Percentiles rank a stretch among this genome's conserved stretches.
phyloP scores from a whole-genome alignment of 257 asterid genomes.

The Fraxinus anomala region DNA sequence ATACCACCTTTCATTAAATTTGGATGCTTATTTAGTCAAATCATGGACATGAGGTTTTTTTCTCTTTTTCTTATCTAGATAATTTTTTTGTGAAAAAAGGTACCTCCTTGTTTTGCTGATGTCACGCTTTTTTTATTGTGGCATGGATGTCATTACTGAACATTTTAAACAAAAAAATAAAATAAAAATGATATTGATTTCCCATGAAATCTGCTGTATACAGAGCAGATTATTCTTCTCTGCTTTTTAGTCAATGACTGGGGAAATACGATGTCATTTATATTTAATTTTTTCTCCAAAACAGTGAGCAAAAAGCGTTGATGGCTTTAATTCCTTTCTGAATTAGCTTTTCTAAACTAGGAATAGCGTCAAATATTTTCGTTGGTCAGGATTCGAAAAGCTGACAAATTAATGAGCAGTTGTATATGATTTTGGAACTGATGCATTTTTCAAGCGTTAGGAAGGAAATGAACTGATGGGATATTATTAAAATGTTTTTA shows the following conservation, averaged over 20 bases:
- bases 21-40: slow-evolving; percentile 3
- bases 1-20: slow-evolving; percentile 10
- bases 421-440: background rate
- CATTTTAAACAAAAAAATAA: no score
- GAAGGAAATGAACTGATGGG: background rate
- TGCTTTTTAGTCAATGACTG: background rate
- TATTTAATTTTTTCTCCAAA: background rate
- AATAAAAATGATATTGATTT: background rate
- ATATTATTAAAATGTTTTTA: background rate
- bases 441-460: background rate
- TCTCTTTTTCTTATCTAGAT: background rate
- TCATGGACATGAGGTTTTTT: background rate
- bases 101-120: background rate
- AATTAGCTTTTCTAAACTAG: background rate
- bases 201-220: background rate
- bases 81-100: background rate
- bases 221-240: background rate
- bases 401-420: background rate
- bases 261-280: background rate
- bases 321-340: background rate
- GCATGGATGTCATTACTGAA: background rate
- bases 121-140: background rate
- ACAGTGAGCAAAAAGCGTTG: background rate
- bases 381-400: background rate
- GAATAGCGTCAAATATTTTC: background rate